These are phyloP conservation scores for Epichloe glyceriae DNA, from an alignment of 2,329 filamentous ascomycete species.

Conservation along the genomic window DNA sequence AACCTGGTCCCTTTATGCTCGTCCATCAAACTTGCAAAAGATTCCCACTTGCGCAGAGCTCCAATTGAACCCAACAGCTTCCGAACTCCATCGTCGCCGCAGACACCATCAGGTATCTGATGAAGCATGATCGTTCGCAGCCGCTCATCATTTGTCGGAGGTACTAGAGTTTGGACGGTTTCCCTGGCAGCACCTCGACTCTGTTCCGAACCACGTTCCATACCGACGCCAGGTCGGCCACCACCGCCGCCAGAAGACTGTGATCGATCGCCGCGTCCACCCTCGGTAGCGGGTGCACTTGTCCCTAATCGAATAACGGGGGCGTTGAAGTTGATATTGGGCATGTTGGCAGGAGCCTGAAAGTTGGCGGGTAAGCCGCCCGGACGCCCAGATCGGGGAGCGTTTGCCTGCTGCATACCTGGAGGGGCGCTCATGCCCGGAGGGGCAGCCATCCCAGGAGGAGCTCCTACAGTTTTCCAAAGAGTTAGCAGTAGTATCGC, in stretches of 20 bases:
- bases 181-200: conserved; percentile 56
- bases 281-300: conserved; percentile 40
- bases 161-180: conserved; percentile 57
- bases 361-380: conserved; percentile 72
- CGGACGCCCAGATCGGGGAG: conserved; percentile 65
- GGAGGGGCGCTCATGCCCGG: conserved; percentile 71
- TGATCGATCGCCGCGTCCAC: conserved; percentile 30
- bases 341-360: conserved; percentile 80
- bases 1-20: conserved; percentile 75
- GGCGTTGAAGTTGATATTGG: conserved; percentile 96
- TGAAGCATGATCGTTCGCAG: conserved; percentile 83
- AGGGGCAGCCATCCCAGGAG: conserved; percentile 65
- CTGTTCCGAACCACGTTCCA: conserved; percentile 54
- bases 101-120: conserved; percentile 66
- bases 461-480: conserved; percentile 40
- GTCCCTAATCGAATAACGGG: conserved; percentile 91
- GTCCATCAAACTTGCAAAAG: conserved; percentile 45
- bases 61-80: conserved; percentile 66
- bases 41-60: conserved; percentile 71
- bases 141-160: conserved; percentile 81
- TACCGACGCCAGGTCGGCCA: conserved; percentile 39
- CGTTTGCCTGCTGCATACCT: conserved; percentile 65
- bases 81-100: conserved; percentile 68
- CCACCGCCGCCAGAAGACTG: conserved; percentile 13
- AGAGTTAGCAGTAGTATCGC: not conserved